phyloP scores from a whole-genome alignment of 208 protist genomes.

The Novymonas esmeraldas region DNA sequence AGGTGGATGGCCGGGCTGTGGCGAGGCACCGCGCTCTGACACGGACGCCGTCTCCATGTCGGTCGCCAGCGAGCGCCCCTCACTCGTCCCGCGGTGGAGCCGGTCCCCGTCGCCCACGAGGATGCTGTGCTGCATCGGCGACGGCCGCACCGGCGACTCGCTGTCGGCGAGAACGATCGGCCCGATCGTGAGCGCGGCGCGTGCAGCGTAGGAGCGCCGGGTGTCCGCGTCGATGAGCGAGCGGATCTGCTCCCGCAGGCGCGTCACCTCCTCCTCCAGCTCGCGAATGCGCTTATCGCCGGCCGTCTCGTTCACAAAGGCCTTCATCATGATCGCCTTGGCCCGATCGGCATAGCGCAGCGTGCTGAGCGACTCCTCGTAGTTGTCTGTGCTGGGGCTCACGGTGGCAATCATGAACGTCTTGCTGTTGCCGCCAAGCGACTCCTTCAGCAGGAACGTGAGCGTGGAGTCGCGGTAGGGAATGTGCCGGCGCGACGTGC shows the following conservation, averaged over 20 bases:
- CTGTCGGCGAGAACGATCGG: slow-evolving; percentile 5
- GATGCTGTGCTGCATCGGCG: neutral
- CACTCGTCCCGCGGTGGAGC: neutral
- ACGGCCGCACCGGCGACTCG: neutral
- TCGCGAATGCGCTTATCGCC: slow-evolving; percentile 88
- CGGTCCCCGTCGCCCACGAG: neutral
- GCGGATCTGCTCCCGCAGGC: slow-evolving; percentile 69
- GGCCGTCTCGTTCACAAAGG: slow-evolving; percentile 88
- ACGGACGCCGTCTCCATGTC: neutral
- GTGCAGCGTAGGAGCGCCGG: neutral
- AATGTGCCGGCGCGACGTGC: slow-evolving; percentile 39
- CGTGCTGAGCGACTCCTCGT: slow-evolving; percentile 91
- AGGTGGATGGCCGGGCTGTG: no score
- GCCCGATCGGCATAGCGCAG: slow-evolving; percentile 93
- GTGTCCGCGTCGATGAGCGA: slow-evolving; percentile 36
- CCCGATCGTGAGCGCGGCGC: neutral
- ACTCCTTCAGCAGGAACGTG: slow-evolving; percentile 90
- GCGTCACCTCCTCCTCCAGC: slow-evolving; percentile 77
- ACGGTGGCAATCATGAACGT: slow-evolving; percentile 93
- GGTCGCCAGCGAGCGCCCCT: neutral
- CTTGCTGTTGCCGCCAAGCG: slow-evolving; percentile 92
- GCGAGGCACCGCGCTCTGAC: no score
- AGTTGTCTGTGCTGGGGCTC: slow-evolving; percentile 70
- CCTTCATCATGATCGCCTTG: slow-evolving; percentile 89
- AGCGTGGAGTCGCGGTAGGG: slow-evolving; percentile 90